Conservation (phyloP, 2,329 filamentous ascomycete genomes). For the Chrysosphaeria jannelii region DNA sequence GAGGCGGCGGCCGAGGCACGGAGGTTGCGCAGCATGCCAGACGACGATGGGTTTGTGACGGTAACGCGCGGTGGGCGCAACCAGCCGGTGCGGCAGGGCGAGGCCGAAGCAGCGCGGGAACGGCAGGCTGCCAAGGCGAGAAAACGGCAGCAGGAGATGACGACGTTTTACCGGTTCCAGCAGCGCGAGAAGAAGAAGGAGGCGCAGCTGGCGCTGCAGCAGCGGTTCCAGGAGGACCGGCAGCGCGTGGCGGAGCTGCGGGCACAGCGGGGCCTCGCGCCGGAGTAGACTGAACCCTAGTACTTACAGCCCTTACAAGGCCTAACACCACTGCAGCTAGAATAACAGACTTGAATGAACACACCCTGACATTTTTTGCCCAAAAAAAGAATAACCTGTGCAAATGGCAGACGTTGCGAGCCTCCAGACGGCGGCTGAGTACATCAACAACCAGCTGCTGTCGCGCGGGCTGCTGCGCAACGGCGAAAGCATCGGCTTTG, state of each 20-base stretch:
- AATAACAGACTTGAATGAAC: background rate
- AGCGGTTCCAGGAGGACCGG: conserved; percentile 47
- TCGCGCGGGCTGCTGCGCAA: conserved; percentile 33
- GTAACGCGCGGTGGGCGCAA: conserved; percentile 40
- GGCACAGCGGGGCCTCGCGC: no score
- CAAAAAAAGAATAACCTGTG: background rate
- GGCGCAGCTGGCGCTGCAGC: conserved; percentile 35
- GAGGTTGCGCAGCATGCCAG: conserved; percentile 44
- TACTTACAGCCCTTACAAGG: conserved; percentile 1
- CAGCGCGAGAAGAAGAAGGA: conserved; percentile 50
- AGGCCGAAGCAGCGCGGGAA: conserved; percentile 26
- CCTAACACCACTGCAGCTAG: background rate
- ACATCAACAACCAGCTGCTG: conserved; percentile 42
- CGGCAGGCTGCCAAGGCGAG: conserved; percentile 32
- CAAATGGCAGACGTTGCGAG: conserved; percentile 27
- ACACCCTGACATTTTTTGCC: background rate
- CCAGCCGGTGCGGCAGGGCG: conserved; percentile 45
- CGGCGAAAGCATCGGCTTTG: conserved; percentile 58
- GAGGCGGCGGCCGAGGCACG: conserved; percentile 30
- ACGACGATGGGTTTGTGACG: conserved; percentile 87
- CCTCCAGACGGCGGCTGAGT: conserved; percentile 33
- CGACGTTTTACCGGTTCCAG: conserved; percentile 67
- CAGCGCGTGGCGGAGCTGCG: conserved; percentile 41
- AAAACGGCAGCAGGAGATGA: conserved; percentile 25
- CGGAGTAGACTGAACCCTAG: background rate